phyloP scores from a whole-genome alignment of 768 basidiomycete genomes.

The Asterophora lycoperdoides region DNA sequence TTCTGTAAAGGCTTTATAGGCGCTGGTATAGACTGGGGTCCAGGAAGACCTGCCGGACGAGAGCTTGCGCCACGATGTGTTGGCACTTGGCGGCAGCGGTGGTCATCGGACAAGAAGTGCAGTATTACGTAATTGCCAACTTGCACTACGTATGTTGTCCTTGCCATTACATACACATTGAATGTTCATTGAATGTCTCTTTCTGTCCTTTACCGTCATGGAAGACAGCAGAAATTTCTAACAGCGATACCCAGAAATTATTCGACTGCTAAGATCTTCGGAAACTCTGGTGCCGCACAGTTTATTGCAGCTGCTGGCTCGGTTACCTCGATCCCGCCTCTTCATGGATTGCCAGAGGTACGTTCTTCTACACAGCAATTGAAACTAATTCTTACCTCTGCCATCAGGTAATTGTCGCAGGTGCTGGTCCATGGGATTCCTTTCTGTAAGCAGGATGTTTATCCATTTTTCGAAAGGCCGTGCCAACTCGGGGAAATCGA shows the following conservation, averaged over 20 bases:
- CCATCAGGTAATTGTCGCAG: slow-evolving; percentile 42
- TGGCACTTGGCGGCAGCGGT: too few relatives aligned
- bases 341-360: slow-evolving; percentile 43
- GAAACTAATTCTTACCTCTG: not conserved
- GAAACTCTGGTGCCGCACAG: slow-evolving; percentile 28
- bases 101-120: too few relatives aligned
- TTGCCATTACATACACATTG: too few relatives aligned
- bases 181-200: slow-evolving; percentile 13
- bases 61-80: too few relatives aligned
- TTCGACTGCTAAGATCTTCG: slow-evolving; percentile 23
- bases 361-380: not conserved
- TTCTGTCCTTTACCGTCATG: slow-evolving; percentile 5
- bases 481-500: slow-evolving; percentile 76
- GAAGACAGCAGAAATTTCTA: not conserved
- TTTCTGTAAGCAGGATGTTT: not conserved
- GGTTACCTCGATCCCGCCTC: slow-evolving; percentile 33
- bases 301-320: slow-evolving; percentile 38
- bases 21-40: too few relatives aligned
- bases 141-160: too few relatives aligned
- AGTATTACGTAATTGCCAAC: slow-evolving; percentile 9
- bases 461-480: slow-evolving; percentile 44
- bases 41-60: not conserved
- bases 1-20: not conserved
- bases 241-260: not conserved
- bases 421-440: slow-evolving; percentile 17